Evolutionary conservation across 176 grass and related monocot species (phyloP), one percentile per base, ranked within the genome.

Genomic region (Carex littledalei): DNA sequence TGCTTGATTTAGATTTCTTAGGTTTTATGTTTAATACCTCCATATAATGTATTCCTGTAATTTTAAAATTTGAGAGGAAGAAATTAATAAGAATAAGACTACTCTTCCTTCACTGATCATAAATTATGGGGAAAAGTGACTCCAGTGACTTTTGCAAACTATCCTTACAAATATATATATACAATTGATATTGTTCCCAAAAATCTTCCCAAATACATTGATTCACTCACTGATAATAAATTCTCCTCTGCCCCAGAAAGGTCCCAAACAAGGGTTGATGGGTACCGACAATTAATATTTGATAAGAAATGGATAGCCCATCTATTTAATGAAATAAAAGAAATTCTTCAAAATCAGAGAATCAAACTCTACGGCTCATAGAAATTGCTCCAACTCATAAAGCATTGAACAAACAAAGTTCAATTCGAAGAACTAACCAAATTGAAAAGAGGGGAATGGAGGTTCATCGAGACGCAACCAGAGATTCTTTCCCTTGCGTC

Each of bases 361-460:
- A 71, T 71, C 18, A 35, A 35, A 35, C 34, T 35, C 34, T 35
- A 35, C 34, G 34, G 34, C 34, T 35, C 34, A 35, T 35, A 35
- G 3, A 70, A 70, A 37, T 41, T 8, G 14, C 35, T 17, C 31
- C 67, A 13, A 69, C 34, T 41, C 49, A 77, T 55, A 31, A 78
- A 69, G 13, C 12, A 78, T 55, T 9, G 8, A 21, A 16, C 39
- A 0, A 1, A 29, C 24, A 35, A 41, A 41, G 12, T 39, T 7
- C 4, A 1, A 15, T 73, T 24, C 2, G 0, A 78, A 29, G 9
- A 35, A 88, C 91, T 67, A 50, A 98, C 95, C 95, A 72, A 98
- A 98, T 78, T 98, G 92, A 87, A 98, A 98, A 82, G 95, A 90
- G 56, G 95, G 92, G 86, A 94, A 94, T 1, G 92, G 95, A 37